Percentiles rank a stretch among this genome's conserved stretches.
Conservation (phyloP, 306 rosid species). For the Senna siamea region DNA sequence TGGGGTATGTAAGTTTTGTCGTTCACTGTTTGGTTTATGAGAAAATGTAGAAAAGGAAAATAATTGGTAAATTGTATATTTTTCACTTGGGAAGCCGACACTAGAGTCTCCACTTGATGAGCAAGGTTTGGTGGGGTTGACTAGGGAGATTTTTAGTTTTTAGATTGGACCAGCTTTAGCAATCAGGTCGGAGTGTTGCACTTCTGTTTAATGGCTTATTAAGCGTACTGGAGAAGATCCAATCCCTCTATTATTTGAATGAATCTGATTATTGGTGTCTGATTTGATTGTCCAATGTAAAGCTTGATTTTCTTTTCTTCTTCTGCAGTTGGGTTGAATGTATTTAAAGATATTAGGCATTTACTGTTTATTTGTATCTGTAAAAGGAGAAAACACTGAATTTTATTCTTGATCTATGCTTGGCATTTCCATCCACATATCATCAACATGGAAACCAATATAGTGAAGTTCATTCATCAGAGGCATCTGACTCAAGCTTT, state of each 20-base stretch:
- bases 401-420: not conserved
- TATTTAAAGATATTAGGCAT: not conserved
- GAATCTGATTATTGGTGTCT: conserved; percentile 16
- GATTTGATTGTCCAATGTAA: conserved; percentile 21
- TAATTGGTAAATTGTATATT: not conserved
- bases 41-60: not conserved
- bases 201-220: not conserved
- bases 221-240: conserved; percentile 9
- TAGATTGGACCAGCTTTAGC: conserved; percentile 9
- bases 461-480: conserved; percentile 18
- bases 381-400: not conserved
- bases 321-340: conserved; percentile 1
- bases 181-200: not conserved
- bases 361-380: conserved; percentile 4
- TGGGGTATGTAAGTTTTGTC: not conserved
- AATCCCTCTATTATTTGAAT: conserved; percentile 1
- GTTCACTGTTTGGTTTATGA: not conserved
- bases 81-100: not conserved
- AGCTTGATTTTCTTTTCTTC: conserved; percentile 21
- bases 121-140: not conserved
- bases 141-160: too few relatives aligned
- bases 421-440: not conserved
- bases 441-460: not conserved
- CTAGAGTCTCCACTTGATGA: not conserved
- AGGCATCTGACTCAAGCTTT: conserved; percentile 20